These are phyloP conservation scores for Termitomyces titanicus DNA, from an alignment of 768 basidiomycete species.

Conservation along the genomic window DNA sequence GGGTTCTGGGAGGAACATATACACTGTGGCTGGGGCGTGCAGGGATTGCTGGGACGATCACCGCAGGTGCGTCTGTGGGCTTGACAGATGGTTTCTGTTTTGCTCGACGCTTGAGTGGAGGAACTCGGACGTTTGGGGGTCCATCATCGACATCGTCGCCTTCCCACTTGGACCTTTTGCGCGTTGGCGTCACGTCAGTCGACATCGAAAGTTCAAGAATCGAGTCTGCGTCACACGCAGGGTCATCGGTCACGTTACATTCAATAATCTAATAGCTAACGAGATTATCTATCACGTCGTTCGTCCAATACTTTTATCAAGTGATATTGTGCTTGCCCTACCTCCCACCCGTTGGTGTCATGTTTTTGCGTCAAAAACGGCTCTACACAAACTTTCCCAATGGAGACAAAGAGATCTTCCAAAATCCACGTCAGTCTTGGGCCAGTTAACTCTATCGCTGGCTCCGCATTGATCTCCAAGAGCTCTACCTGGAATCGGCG, in stretches of 20 bases:
- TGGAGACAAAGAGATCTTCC: constrained; percentile 73
- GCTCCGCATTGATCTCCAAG: constrained; percentile 92
- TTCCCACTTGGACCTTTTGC: constrained; percentile 81
- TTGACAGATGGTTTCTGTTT: constrained; percentile 38
- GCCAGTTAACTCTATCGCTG: constrained; percentile 93
- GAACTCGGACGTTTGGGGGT: constrained; percentile 23
- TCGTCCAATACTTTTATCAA: constrained; percentile 69
- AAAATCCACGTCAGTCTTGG: constrained; percentile 77
- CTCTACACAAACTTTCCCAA: constrained; percentile 62
- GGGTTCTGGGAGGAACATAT: constrained; percentile 72
- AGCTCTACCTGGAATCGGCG: constrained; percentile 59
- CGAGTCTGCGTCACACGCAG: background rate
- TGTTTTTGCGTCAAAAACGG: constrained; percentile 51
- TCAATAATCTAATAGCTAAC: too few relatives aligned
- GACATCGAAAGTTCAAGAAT: constrained; percentile 17
- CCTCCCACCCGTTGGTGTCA: constrained; percentile 32
- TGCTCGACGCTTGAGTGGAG: constrained; percentile 50
- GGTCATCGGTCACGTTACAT: background rate
- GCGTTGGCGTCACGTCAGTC: constrained; percentile 48
- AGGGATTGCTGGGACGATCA: constrained; percentile 17
- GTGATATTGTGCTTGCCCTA: constrained; percentile 49
- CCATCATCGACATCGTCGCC: constrained; percentile 24
- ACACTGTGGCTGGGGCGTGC: constrained; percentile 44
- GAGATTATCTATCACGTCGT: constrained; percentile 2
- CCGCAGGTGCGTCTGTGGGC: constrained; percentile 17